phyloP scores from a whole-genome alignment of 768 basidiomycete species.

The Russula ochroleuca region DNA sequence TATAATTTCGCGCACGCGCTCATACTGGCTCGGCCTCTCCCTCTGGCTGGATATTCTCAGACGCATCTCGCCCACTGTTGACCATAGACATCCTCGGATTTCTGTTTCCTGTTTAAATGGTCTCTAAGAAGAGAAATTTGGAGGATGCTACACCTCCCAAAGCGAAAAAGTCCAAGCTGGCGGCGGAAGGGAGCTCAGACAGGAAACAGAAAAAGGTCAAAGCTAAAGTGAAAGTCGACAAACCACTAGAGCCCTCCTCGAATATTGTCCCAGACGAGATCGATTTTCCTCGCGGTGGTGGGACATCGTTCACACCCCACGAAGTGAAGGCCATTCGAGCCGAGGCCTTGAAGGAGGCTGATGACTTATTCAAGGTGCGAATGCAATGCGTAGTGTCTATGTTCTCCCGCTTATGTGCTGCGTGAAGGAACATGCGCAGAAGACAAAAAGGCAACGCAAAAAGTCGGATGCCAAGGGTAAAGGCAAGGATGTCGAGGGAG shows the following conservation, averaged over 20 bases:
- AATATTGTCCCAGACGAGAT: slow-evolving; percentile 59
- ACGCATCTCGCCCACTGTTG: background rate
- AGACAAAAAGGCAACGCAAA: slow-evolving; percentile 45
- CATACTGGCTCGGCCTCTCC: background rate
- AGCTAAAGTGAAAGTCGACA: slow-evolving; percentile 27
- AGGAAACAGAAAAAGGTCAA: slow-evolving; percentile 32
- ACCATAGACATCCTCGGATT: no score
- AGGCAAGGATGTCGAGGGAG: slow-evolving; percentile 33
- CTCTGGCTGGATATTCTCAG: background rate
- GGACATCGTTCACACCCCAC: slow-evolving; percentile 79
- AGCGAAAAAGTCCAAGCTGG: slow-evolving; percentile 58
- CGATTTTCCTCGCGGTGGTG: slow-evolving; percentile 95
- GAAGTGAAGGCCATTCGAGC: slow-evolving; percentile 83
- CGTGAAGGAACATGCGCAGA: slow-evolving; percentile 30
- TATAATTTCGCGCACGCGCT: background rate
- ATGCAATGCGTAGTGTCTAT: background rate
- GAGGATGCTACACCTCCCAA: slow-evolving; percentile 53
- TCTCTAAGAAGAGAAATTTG: slow-evolving; percentile 55
- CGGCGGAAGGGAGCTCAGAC: slow-evolving; percentile 26
- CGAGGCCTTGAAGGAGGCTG: slow-evolving; percentile 81
- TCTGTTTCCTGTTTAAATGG: slow-evolving; percentile 33
- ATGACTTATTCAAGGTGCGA: slow-evolving; percentile 68
- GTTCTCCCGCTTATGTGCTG: slow-evolving; percentile 1
- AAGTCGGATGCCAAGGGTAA: slow-evolving; percentile 43
- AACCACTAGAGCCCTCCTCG: slow-evolving; percentile 37